These are phyloP conservation scores for Elaeis oleifera DNA, from an alignment of 202 grass and related monocot genomes.

Conservation along the genomic window DNA sequence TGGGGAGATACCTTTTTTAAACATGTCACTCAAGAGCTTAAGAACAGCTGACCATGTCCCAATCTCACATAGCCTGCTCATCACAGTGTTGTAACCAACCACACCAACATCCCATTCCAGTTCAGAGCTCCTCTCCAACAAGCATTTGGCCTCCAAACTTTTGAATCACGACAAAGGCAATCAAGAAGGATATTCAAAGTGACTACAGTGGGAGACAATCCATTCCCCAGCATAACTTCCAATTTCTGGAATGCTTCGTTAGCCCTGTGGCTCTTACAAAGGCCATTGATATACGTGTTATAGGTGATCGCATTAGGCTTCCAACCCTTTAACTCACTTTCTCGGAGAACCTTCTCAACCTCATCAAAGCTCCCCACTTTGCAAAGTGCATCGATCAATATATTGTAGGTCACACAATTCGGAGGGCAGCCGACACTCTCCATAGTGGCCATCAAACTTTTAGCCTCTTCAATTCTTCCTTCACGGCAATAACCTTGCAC, in stretches of 20 bases:
- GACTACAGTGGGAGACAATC: slow-evolving; percentile 39
- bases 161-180: slow-evolving; percentile 44
- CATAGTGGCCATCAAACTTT: slow-evolving; percentile 48
- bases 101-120: slow-evolving; percentile 39
- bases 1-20: slow-evolving; percentile 51
- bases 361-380: slow-evolving; percentile 41
- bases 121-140: slow-evolving; percentile 33
- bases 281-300: slow-evolving; percentile 69
- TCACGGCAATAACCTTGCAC: slow-evolving; percentile 51
- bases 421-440: slow-evolving; percentile 37
- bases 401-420: slow-evolving; percentile 57
- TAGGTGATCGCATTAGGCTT: slow-evolving; percentile 52
- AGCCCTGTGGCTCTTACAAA: slow-evolving; percentile 44
- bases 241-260: slow-evolving; percentile 42
- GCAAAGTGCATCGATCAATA: slow-evolving; percentile 57
- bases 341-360: slow-evolving; percentile 35
- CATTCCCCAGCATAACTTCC: slow-evolving; percentile 43
- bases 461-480: slow-evolving; percentile 53
- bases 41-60: slow-evolving; percentile 38
- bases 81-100: slow-evolving; percentile 61
- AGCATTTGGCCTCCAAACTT: slow-evolving; percentile 40
- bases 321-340: slow-evolving; percentile 39
- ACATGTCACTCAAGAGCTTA: slow-evolving; percentile 44
- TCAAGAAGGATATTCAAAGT: slow-evolving; percentile 66
- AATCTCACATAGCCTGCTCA: slow-evolving; percentile 46